Conservation (phyloP, 225 moss, liverwort and hornwort genomes). For the Sphagnum contortum region DNA sequence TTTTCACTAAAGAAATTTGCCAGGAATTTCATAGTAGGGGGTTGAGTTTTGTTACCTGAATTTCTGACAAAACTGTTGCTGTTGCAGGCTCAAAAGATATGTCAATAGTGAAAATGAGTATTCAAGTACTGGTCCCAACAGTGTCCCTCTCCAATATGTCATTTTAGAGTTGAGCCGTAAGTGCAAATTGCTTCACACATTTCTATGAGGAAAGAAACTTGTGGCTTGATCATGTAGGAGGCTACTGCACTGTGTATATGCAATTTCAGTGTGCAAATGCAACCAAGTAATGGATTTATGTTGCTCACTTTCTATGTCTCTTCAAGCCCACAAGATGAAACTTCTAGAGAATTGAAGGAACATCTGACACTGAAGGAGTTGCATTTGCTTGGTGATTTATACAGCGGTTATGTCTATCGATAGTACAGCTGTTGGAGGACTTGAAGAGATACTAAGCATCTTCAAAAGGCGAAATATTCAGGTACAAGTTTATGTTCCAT, state of each 20-base stretch:
- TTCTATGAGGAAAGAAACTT: background rate
- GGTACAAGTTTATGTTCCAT: constrained; percentile 14
- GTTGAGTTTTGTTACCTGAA: too few species aligned
- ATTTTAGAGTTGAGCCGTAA: constrained; percentile 49
- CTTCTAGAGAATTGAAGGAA: too few species aligned
- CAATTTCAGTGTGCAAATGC: background rate
- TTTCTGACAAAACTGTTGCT: too few species aligned
- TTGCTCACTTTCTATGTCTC: too few species aligned
- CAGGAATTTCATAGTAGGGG: constrained; percentile 1
- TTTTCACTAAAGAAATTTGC: background rate
- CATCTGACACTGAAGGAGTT: background rate
- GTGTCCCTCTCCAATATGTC: constrained; percentile 32
- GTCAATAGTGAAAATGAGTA: constrained; percentile 16
- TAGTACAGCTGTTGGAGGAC: constrained; percentile 46
- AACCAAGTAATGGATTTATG: too few species aligned
- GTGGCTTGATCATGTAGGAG: too few species aligned
- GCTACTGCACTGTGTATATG: background rate
- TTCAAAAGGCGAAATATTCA: constrained; percentile 49
- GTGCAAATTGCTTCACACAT: constrained; percentile 1
- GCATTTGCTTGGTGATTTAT: background rate
- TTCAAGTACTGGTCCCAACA: constrained; percentile 2
- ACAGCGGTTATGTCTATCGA: constrained; percentile 64
- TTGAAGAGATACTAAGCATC: constrained; percentile 36
- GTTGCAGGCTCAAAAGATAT: constrained; percentile 9
- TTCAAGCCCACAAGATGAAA: too few species aligned